A percentile compares a stretch with the other conserved stretches of the same genome.
phyloP scores from a whole-genome alignment of 2,329 filamentous ascomycete genomes.

The Purpureocillium takamizusanense region DNA sequence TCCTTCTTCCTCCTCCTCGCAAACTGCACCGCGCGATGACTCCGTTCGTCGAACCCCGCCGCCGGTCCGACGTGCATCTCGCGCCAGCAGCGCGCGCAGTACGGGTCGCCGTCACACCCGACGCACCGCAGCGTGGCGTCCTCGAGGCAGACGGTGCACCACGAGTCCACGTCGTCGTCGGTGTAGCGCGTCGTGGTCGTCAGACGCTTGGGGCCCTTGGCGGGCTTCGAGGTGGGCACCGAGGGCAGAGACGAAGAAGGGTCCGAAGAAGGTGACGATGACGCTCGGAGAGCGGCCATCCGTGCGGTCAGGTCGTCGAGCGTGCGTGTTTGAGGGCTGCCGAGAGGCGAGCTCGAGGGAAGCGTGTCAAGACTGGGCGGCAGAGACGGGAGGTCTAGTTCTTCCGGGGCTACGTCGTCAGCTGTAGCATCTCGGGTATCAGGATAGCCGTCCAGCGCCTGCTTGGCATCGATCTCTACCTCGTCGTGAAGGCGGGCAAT shows the following conservation, averaged over 20 bases:
- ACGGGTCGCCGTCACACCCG: slow-evolving; percentile 64
- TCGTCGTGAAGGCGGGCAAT: slow-evolving; percentile 39
- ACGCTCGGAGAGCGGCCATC: slow-evolving; percentile 40
- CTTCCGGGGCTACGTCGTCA: slow-evolving; percentile 7
- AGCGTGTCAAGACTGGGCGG: slow-evolving; percentile 33
- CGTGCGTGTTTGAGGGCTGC: slow-evolving; percentile 16
- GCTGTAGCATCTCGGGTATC: background rate
- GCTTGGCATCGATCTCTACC: slow-evolving; percentile 22
- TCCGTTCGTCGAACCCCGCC: slow-evolving; percentile 61
- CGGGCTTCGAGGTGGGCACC: slow-evolving; percentile 40
- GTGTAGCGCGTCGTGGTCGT: slow-evolving; percentile 37
- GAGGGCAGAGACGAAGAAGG: slow-evolving; percentile 31
- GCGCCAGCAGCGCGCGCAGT: slow-evolving; percentile 71
- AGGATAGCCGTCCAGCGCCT: background rate
- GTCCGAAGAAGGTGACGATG: slow-evolving; percentile 12
- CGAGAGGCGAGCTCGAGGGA: slow-evolving; percentile 10
- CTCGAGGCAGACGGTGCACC: slow-evolving; percentile 77
- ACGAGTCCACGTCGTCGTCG: slow-evolving; percentile 64
- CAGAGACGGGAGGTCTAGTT: slow-evolving; percentile 31
- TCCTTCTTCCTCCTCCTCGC: slow-evolving; percentile 25
- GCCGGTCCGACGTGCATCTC: slow-evolving; percentile 67
- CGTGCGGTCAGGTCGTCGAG: slow-evolving; percentile 39
- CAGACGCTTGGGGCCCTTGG: slow-evolving; percentile 30
- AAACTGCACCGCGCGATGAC: slow-evolving; percentile 59
- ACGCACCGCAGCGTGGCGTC: slow-evolving; percentile 65